A percentile compares a stretch with the other conserved stretches of the same genome.
phyloP scores from a whole-genome alignment of 306 rosid species.

The Myrica gale region DNA sequence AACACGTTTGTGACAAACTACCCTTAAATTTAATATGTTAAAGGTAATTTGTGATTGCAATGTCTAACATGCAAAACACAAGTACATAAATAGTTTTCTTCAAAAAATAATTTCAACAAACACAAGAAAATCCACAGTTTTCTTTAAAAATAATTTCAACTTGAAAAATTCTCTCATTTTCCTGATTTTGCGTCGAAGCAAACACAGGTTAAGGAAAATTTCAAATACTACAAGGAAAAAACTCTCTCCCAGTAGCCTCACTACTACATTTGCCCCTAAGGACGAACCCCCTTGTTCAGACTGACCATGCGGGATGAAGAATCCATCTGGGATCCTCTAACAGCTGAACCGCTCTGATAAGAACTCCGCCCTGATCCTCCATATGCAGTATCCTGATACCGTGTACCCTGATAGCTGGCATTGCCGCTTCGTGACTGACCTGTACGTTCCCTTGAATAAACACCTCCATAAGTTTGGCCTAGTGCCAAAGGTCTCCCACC shows the following conservation, averaged over 20 bases:
- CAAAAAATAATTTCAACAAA: too few species aligned
- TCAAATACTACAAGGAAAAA: too few species aligned
- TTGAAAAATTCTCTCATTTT: too few species aligned
- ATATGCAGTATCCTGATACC: slow-evolving; percentile 55
- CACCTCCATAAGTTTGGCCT: slow-evolving; percentile 45
- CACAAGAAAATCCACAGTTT: too few species aligned
- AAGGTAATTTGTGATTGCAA: too few species aligned
- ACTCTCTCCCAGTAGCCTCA: background rate
- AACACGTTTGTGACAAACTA: too few species aligned
- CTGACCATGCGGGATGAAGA: slow-evolving; percentile 76
- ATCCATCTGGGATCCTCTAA: slow-evolving; percentile 69
- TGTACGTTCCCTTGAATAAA: slow-evolving; percentile 50
- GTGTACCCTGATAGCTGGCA: slow-evolving; percentile 48
- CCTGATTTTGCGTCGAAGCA: too few species aligned
- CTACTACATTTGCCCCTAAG: slow-evolving; percentile 27
- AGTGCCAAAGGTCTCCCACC: slow-evolving; percentile 44
- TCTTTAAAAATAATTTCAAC: too few species aligned
- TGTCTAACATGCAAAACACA: too few species aligned
- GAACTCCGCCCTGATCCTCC: slow-evolving; percentile 61
- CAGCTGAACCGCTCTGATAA: slow-evolving; percentile 47
- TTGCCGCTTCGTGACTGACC: slow-evolving; percentile 48
- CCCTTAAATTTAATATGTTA: too few species aligned
- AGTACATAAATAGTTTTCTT: too few species aligned
- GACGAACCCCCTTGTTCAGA: slow-evolving; percentile 61
- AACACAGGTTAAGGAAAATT: too few species aligned